A percentile compares a stretch with the other conserved stretches of the same genome.
These are phyloP conservation scores for Triadica sebifera DNA, from an alignment of 345 rosid species.

Conservation along the genomic window DNA sequence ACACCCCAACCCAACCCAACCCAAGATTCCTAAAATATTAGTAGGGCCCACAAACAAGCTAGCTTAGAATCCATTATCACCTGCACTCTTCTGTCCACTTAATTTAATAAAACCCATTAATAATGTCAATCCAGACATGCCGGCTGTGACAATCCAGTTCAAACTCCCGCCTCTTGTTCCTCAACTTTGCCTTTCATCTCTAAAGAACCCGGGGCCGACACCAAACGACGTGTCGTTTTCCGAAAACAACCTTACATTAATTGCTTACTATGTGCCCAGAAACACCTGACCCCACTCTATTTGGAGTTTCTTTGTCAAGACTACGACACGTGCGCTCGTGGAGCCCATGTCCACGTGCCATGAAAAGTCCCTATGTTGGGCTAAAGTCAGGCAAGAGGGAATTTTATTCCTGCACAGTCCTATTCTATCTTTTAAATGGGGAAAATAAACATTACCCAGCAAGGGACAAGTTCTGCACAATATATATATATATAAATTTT, in stretches of 20 bases:
- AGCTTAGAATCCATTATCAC: constrained; percentile 12
- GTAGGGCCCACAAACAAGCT: neutral
- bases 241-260: neutral
- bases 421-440: too few relatives aligned
- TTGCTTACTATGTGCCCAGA: neutral
- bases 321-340: neutral
- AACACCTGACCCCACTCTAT: neutral
- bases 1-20: neutral
- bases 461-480: too few relatives aligned
- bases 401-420: neutral
- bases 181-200: too few relatives aligned
- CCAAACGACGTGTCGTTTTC: constrained; percentile 10
- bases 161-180: constrained; percentile 15
- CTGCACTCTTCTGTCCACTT: constrained; percentile 27
- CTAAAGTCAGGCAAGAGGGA: constrained; percentile 3
- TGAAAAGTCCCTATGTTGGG: constrained; percentile 3
- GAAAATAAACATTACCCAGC: too few relatives aligned
- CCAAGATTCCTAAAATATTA: neutral
- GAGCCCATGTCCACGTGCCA: too few relatives aligned
- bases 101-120: too few relatives aligned
- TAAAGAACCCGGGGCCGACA: too few relatives aligned
- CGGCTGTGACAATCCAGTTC: constrained; percentile 13
- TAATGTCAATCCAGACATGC: constrained; percentile 29
- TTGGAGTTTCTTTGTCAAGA: neutral
- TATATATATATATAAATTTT: too few relatives aligned